phyloP scores from a whole-genome alignment of 495 filamentous ascomycete genomes.

The Entonaema liquescens region DNA sequence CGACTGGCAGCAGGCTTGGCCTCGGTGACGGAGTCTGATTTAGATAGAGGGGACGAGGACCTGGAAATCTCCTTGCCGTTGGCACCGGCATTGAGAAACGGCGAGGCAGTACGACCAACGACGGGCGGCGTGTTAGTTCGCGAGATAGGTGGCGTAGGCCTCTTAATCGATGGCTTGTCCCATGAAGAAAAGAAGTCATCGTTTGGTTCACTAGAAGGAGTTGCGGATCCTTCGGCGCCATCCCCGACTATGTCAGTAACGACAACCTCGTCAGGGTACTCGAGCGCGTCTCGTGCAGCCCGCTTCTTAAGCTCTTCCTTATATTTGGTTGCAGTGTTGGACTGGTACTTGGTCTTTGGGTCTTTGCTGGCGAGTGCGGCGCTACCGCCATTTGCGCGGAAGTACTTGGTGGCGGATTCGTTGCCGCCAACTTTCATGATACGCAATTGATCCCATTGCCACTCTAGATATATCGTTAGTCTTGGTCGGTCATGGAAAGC shows the following conservation, averaged over 20 bases:
- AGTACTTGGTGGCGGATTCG: constrained; percentile 97
- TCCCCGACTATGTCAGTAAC: constrained; percentile 77
- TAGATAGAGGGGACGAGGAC: constrained; percentile 81
- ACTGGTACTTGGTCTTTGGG: constrained; percentile 94
- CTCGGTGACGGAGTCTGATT: constrained; percentile 58
- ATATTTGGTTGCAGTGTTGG: constrained; percentile 88
- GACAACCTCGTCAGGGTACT: constrained; percentile 88
- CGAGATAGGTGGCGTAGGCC: constrained; percentile 91
- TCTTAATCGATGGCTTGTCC: constrained; percentile 98
- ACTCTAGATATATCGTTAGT: constrained; percentile 68
- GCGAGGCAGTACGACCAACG: constrained; percentile 83
- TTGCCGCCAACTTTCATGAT: constrained; percentile 99
- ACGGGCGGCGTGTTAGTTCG: constrained; percentile 89
- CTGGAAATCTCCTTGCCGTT: constrained; percentile 76
- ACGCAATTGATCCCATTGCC: constrained; percentile 98
- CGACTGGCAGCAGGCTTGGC: constrained; percentile 67
- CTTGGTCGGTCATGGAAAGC: not conserved
- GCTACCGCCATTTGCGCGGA: constrained; percentile 92
- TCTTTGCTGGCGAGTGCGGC: constrained; percentile 96
- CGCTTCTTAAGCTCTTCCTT: constrained; percentile 92
- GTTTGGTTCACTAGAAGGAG: constrained; percentile 78
- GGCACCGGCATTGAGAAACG: constrained; percentile 78
- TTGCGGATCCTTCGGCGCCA: constrained; percentile 67
- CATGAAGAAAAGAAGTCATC: constrained; percentile 99
- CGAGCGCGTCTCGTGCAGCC: constrained; percentile 78